Evolutionary conservation across 1,284 basidiomycete genomes (phyloP), one percentile per base, ranked within the genome.

Genomic region (Apiotrichum porosum): DNA sequence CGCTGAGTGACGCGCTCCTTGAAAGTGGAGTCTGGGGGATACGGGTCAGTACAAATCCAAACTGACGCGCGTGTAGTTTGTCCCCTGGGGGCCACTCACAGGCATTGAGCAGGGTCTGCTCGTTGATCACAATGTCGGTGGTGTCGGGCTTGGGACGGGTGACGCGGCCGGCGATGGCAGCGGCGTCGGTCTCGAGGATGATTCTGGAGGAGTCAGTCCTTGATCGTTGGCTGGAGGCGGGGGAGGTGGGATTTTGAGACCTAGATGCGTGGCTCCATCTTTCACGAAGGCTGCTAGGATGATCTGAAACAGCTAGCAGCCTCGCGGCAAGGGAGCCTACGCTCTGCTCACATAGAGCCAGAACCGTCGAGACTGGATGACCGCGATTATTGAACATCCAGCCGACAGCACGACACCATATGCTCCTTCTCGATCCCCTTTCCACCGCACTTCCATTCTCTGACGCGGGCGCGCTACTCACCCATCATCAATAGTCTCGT

Each of bases 401-500:
- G n/a, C n/a, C n/a, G n/a, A n/a, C n/a, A n/a, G n/a, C n/a, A n/a
- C n/a, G n/a, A n/a, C n/a, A n/a, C n/a, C n/a, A n/a, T n/a, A n/a
- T n/a, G n/a, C n/a, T n/a, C n/a, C n/a, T n/a, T n/a, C n/a, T n/a
- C n/a, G n/a, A n/a, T n/a, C n/a, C n/a, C n/a, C n/a, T n/a, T n/a
- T n/a, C 31, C 26, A 28, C 26, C 26, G 26, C 6, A 28, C 26
- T 28, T 12, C 26, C 26, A 28, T 6, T 15, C 8, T 2, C 9
- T 9, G 41, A n/a, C n/a, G n/a, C n/a, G n/a, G n/a, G n/a, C n/a
- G n/a, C n/a, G n/a, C n/a, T 37, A 79, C 85, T 65, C 69, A 95
- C 93, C 93, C 94, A 67, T 98, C 92, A 73, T 99, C 95, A 44
- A 98, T 83, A 6, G 91, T 93, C 77, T 99, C 95, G 75, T 98